Conservation (phyloP, 768 basidiomycete genomes). For the Lactifluus subvellereus region DNA sequence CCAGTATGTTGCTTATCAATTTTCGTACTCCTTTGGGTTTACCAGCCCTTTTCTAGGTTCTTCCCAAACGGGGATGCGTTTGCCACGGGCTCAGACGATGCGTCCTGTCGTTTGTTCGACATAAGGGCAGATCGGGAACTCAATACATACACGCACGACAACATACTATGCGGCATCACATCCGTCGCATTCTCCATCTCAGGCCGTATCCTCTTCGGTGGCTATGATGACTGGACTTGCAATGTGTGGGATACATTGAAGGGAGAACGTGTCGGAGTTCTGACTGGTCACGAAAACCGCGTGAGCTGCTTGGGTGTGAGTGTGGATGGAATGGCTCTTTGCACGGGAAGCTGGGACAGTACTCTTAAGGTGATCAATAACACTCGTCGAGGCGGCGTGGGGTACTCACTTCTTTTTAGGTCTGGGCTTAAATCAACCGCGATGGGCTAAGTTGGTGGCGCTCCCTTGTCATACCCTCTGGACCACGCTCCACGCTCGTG, state of each 20-base stretch:
- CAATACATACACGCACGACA: slow-evolving; percentile 96
- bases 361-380: slow-evolving; percentile 71
- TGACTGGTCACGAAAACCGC: slow-evolving; percentile 97
- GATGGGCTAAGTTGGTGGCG: slow-evolving; percentile 12
- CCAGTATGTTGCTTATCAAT: slow-evolving; percentile 53
- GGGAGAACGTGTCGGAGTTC: slow-evolving; percentile 94
- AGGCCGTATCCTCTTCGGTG: slow-evolving; percentile 94
- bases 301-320: slow-evolving; percentile 96
- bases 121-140: slow-evolving; percentile 96
- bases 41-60: slow-evolving; percentile 53
- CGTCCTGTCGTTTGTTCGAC: slow-evolving; percentile 96
- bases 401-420: slow-evolving; percentile 38
- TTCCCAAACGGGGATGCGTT: slow-evolving; percentile 99
- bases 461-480: slow-evolving; percentile 19
- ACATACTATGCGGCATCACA: slow-evolving; percentile 97
- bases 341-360: slow-evolving; percentile 98
- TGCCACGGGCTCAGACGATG: slow-evolving; percentile 97
- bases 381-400: slow-evolving; percentile 6
- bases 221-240: slow-evolving; percentile 99
- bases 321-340: slow-evolving; percentile 95
- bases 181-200: slow-evolving; percentile 99
- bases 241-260: slow-evolving; percentile 99
- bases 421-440: slow-evolving; percentile 63
- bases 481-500: slow-evolving; percentile 13
- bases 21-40: neutral